A percentile compares a stretch with the other conserved stretches of the same genome.
These are phyloP conservation scores for Suillus fuscotomentosus DNA, from an alignment of 768 basidiomycete genomes.

Conservation along the genomic window DNA sequence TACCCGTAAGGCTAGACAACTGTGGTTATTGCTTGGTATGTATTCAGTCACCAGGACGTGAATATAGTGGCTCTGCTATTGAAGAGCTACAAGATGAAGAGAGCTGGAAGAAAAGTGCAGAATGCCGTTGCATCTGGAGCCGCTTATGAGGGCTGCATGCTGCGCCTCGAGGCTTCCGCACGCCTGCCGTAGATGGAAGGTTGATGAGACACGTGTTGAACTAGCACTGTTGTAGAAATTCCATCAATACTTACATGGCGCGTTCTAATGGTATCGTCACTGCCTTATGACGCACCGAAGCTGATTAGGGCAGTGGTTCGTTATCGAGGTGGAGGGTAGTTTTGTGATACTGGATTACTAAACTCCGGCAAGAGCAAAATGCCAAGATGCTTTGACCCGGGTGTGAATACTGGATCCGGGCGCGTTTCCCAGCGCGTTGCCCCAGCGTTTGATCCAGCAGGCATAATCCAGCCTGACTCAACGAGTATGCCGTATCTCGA, in stretches of 20 bases:
- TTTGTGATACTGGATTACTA: not conserved
- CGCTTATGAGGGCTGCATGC: conserved; percentile 29
- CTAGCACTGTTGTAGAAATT: not conserved
- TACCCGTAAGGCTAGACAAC: not conserved
- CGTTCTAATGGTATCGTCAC: conserved; percentile 1
- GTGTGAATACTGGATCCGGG: not conserved
- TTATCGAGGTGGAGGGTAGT: conserved; percentile 5
- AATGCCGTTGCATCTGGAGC: conserved; percentile 17
- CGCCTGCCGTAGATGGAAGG: conserved; percentile 14
- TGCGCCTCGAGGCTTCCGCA: conserved; percentile 32
- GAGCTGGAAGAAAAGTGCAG: conserved; percentile 17
- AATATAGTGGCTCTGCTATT: not conserved
- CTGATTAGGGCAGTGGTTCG: not conserved
- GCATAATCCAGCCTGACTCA: conserved; percentile 1
- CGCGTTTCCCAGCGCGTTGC: not conserved
- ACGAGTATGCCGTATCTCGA: not conserved
- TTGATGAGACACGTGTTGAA: conserved; percentile 23
- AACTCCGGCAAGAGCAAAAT: not conserved
- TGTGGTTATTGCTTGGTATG: not conserved
- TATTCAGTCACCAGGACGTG: conserved; percentile 8
- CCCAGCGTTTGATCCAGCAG: not conserved
- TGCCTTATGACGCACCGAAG: conserved; percentile 3
- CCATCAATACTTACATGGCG: conserved; percentile 1
- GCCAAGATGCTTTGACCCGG: not conserved
- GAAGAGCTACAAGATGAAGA: conserved; percentile 14